Base-by-base conservation (phyloP, 305 asterid genomes). In the Fraxinus velutina region DNA sequence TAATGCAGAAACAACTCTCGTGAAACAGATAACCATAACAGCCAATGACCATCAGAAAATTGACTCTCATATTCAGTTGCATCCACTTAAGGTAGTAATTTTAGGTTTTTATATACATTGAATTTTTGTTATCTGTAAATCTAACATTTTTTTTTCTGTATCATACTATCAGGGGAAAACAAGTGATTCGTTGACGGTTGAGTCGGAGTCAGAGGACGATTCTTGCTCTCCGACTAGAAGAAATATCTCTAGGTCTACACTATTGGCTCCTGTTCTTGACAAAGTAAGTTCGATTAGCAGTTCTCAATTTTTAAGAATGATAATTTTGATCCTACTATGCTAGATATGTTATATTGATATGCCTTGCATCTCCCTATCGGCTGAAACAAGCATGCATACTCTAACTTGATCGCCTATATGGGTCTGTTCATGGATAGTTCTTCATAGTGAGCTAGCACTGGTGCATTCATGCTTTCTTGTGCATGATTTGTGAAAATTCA, bases 231-330 rank as follows among this genome's bases (percentile, higher is more conserved):
- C 88, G 62, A 36, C 81, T 73, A 83, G 83, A 47, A 84, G 77
- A 77, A 81, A 34, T 81, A 84, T 87, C 86, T 86, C 90, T 47
- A 77, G 47, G 77, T 74, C 79, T 83, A 64, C 88, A 27, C 78
- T 72, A 50, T 73, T 85, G 83, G 83, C 86, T 79, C 85, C 90
- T 21, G 89, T 87, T 84, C 86, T 85, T 83, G 97, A 92, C 86
- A 96, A 89, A 81, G 98, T 92, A 85, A 90, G 97, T 83, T 66
- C 33, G 21, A 72, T 73, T 47, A 66, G 82, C 17, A 8, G 80
- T 83, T 32, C 39, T 21, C 42, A 81, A 66, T 4, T 78, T 50
- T 24, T 70, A 70, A 68, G 9, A 70, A 30, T 70, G 12, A 30
- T 30, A 30, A 32, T 32, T 70, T 36, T 3, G 22, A 32, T 70